phyloP scores from a whole-genome alignment of 129 eudicot genomes.

The Pseudognaphalium luteoalbum region DNA sequence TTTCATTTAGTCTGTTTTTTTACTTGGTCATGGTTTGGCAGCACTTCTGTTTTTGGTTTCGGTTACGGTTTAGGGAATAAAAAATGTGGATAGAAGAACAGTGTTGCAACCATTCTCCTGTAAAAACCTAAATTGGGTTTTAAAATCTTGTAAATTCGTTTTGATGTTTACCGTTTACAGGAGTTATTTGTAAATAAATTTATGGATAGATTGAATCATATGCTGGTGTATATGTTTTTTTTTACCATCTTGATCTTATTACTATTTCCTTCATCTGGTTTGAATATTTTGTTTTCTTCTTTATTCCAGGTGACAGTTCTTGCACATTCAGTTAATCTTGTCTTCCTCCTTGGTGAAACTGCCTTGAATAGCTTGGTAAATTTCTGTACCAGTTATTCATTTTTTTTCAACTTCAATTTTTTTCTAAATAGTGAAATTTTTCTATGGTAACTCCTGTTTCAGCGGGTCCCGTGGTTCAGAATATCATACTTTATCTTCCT shows the following conservation, averaged over 20 bases:
- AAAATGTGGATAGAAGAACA: neutral
- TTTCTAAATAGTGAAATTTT: neutral
- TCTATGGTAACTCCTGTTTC: slow-evolving; percentile 31
- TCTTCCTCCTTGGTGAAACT: slow-evolving; percentile 76
- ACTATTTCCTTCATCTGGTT: slow-evolving; percentile 10
- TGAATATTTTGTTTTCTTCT: slow-evolving; percentile 13
- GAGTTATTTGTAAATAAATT: neutral
- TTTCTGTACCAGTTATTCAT: slow-evolving; percentile 9
- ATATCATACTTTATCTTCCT: slow-evolving; percentile 66
- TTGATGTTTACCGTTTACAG: slow-evolving; percentile 4
- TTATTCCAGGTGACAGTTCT: slow-evolving; percentile 61
- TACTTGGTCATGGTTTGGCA: slow-evolving; percentile 1
- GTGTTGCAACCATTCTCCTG: neutral
- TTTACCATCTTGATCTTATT: neutral
- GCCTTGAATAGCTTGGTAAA: slow-evolving; percentile 76
- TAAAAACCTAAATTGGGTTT: neutral
- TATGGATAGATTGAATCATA: neutral
- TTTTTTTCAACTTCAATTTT: neutral
- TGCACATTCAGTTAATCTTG: slow-evolving; percentile 70
- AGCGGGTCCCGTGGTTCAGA: slow-evolving; percentile 81
- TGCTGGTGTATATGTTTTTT: neutral
- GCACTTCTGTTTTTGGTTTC: neutral
- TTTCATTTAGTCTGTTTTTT: slow-evolving; percentile 2
- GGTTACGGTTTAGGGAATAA: neutral
- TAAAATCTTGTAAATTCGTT: neutral